Conservation (phyloP, 2,329 filamentous ascomycete species). For the Volutella citrinella region DNA sequence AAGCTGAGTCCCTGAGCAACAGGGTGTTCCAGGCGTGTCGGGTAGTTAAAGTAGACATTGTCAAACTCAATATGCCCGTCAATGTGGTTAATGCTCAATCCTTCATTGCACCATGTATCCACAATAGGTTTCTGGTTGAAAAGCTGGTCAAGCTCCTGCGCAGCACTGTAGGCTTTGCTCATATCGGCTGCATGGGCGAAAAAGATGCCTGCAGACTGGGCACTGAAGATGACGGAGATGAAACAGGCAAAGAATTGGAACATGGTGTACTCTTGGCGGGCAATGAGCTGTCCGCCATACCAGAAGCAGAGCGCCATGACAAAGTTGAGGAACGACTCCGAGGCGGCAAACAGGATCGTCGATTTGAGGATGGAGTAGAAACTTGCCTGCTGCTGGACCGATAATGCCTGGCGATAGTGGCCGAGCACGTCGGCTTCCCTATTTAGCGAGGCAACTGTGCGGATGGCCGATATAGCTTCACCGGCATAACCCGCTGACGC, state of each 20-base stretch:
- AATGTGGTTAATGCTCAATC: conserved; percentile 56
- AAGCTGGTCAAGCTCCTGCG: conserved; percentile 70
- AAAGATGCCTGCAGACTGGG: conserved; percentile 79
- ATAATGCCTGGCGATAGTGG: conserved; percentile 1
- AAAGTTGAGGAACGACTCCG: conserved; percentile 7
- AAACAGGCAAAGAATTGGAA: conserved; percentile 18
- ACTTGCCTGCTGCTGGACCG: neutral
- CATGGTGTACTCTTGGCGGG: conserved; percentile 10
- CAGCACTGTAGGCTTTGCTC: conserved; percentile 79
- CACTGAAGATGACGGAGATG: conserved; percentile 44
- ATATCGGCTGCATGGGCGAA: conserved; percentile 87
- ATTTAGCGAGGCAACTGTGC: conserved; percentile 15
- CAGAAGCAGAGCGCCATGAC: conserved; percentile 13
- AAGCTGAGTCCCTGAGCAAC: conserved; percentile 62
- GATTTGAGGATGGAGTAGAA: conserved; percentile 5
- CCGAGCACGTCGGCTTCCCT: conserved; percentile 2
- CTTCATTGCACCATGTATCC: conserved; percentile 70
- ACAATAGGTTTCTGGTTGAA: conserved; percentile 76
- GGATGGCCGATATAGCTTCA: conserved; percentile 11
- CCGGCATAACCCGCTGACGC: conserved; percentile 8
- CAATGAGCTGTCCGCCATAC: conserved; percentile 13
- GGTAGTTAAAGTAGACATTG: conserved; percentile 65
- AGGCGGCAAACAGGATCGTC: conserved; percentile 4
- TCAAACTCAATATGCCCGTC: conserved; percentile 63
- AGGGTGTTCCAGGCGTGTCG: conserved; percentile 61